phyloP scores from a whole-genome alignment of 345 rosid genomes.

The Dipteronia dyeriana region DNA sequence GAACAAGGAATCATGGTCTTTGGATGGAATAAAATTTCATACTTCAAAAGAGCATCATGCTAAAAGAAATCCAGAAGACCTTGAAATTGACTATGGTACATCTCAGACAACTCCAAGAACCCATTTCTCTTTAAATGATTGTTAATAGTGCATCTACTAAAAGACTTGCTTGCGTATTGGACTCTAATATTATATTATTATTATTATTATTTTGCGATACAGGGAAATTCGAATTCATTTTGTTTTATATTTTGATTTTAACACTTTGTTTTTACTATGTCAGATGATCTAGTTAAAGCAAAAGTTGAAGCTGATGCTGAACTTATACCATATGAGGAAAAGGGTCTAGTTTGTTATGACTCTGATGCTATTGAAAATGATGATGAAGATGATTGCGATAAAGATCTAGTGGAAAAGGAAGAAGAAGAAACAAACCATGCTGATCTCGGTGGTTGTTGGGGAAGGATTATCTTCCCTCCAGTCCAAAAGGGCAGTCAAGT shows the following conservation, averaged over 20 bases:
- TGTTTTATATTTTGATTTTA: background rate
- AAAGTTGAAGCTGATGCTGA: conserved; percentile 34
- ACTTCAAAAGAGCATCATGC: no score
- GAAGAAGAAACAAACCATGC: conserved; percentile 48
- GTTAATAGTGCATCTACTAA: no score
- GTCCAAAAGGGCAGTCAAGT: conserved; percentile 79
- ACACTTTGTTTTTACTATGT: conserved; percentile 21
- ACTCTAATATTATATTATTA: no score
- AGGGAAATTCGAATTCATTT: background rate
- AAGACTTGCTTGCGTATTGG: no score
- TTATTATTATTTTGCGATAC: no score
- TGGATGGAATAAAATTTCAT: no score
- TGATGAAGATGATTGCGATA: conserved; percentile 24
- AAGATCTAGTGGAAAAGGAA: conserved; percentile 23
- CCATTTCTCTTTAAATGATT: no score
- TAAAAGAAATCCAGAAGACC: no score
- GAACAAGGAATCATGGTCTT: no score
- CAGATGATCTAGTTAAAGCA: conserved; percentile 58
- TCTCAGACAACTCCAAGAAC: no score
- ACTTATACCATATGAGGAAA: conserved; percentile 38
- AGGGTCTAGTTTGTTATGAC: conserved; percentile 42
- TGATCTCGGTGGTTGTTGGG: conserved; percentile 89
- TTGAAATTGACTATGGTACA: no score
- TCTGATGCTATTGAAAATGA: conserved; percentile 57
- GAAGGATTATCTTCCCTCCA: no score